Evolutionary conservation across 2,329 filamentous ascomycete genomes (phyloP).

Genomic region (Ambrosiella cleistominuta): DNA sequence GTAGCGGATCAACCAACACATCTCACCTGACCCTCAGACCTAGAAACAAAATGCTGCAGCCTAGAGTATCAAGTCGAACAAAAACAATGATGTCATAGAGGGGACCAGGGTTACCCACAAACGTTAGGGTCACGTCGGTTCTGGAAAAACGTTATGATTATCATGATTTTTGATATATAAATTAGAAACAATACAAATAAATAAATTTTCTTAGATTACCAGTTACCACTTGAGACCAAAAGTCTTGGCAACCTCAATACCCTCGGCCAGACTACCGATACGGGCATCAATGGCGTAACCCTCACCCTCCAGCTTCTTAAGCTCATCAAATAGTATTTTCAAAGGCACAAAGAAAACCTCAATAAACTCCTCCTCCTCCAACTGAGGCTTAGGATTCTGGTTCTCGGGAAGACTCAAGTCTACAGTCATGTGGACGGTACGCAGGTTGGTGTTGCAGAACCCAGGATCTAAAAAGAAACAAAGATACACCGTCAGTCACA

Average conservation of each 20-base stretch:
- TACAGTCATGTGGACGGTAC: constrained; percentile 55
- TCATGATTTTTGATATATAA: no score
- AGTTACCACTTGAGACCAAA: constrained; percentile 22
- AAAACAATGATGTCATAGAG: not conserved
- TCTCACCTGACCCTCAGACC: not conserved
- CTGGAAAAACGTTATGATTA: not conserved
- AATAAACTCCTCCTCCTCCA: constrained; percentile 71
- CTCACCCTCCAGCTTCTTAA: constrained; percentile 46
- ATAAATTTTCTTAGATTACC: constrained; percentile 13
- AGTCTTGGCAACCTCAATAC: constrained; percentile 52
- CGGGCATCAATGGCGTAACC: constrained; percentile 67
- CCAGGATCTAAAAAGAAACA: constrained; percentile 30
- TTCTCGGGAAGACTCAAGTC: constrained; percentile 54
- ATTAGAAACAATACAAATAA: no score
- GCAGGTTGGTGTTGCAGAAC: constrained; percentile 49
- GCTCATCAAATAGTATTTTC: constrained; percentile 44
- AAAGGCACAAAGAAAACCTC: constrained; percentile 58
- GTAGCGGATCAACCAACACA: no score
- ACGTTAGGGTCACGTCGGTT: not conserved
- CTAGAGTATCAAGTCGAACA: not conserved
- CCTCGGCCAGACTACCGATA: constrained; percentile 61
- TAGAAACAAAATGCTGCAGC: not conserved
- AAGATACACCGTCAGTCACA: not conserved
- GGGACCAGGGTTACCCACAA: not conserved
- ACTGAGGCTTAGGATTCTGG: constrained; percentile 46